Conservation (phyloP, 108 stramenopile species). For the Fistulifera solaris region DNA sequence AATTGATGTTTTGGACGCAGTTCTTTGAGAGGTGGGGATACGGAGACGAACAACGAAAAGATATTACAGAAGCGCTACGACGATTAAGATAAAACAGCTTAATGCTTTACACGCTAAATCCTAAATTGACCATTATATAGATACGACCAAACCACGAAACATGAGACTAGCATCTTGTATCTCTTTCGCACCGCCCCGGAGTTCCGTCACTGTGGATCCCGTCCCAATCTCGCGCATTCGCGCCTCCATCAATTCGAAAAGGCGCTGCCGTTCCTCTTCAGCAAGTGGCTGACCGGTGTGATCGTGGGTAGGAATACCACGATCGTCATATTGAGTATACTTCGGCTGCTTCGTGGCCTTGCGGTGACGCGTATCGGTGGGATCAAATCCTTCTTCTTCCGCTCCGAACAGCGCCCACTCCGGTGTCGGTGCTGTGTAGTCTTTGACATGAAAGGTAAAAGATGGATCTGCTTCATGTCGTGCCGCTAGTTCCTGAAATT, state of each 20-base stretch:
- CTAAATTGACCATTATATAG: constrained; percentile 17
- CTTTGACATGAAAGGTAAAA: constrained; percentile 65
- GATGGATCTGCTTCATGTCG: constrained; percentile 41
- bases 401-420: constrained; percentile 89
- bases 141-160: constrained; percentile 66
- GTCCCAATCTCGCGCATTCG: constrained; percentile 57
- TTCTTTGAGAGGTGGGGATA: constrained; percentile 59
- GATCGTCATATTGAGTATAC: constrained; percentile 62
- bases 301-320: constrained; percentile 81
- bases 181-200: constrained; percentile 59
- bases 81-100: too few relatives aligned
- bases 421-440: constrained; percentile 85
- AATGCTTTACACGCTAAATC: too few relatives aligned
- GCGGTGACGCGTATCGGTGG: constrained; percentile 75
- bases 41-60: constrained; percentile 29
- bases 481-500: constrained; percentile 72
- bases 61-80: constrained; percentile 36
- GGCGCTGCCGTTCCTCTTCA: constrained; percentile 33
- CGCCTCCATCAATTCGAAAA: constrained; percentile 48
- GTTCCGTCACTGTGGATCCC: constrained; percentile 59
- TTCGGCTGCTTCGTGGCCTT: constrained; percentile 74
- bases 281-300: constrained; percentile 41
- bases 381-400: constrained; percentile 91
- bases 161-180: constrained; percentile 79
- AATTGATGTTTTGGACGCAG: constrained; percentile 35